Evolutionary conservation across 2,329 filamentous ascomycete species (phyloP), one percentile per base, ranked within the genome.

Genomic region (Fonsecaea pugnacius): DNA sequence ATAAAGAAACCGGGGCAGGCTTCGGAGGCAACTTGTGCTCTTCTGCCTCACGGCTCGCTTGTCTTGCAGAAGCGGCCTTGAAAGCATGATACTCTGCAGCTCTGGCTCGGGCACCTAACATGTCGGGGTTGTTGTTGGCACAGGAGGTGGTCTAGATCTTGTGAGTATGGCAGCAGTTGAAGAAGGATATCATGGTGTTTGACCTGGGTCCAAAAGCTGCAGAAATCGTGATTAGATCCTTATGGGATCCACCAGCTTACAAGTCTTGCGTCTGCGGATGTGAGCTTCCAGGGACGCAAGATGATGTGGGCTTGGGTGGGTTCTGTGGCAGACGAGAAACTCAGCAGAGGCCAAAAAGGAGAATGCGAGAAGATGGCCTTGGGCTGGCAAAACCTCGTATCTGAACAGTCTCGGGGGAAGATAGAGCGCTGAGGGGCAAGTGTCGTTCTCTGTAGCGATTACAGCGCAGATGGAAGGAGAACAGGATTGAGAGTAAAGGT

Each of bases 21-120:
- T 67, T 67, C 24, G 65, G 68, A 32, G 70, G 70, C 40, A 69
- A 55, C 14, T 64, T 67, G 51, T 70, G 69, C 55, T 71, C 70
- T 33, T 72, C 70, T 33, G 62, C 65, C 48, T 70, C 69, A 32
- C 63, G 64, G 38, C 60, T 67, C 10, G 70, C 69, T 68, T 70
- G 69, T 64, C 70, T 65, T 27, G 69, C 64, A 16, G 64, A 61
- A 38, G 70, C 70, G 10, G 66, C 64, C 56, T 68, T 67, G 38
- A 65, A 67, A 10, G 70, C 70, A 56, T 69, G 58, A 55, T 70
- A 70, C 56, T 72, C 70, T 16, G 70, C 70, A 33, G 70, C 70
- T 58, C 70, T 61, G 32, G 70, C 69, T 54, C 64, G 63, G 33
- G 70, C 70, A 54, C 70, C 70, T 36, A 71, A 52, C 69, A 71